phyloP scores from a whole-genome alignment of 768 basidiomycete species.

The Boletus rubescentipes region DNA sequence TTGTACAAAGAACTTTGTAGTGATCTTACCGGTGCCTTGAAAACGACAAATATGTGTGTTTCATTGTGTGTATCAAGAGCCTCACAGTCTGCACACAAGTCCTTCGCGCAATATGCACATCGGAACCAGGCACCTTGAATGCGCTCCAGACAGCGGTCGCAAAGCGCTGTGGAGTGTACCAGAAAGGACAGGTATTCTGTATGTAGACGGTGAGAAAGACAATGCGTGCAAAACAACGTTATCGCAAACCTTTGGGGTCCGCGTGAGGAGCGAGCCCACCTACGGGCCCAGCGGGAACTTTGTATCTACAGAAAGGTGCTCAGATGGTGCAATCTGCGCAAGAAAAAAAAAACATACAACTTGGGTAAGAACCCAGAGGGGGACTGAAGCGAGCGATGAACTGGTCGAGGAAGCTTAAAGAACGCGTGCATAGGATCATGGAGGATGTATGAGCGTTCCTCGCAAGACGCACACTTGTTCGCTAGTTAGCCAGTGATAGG shows the following conservation, averaged over 20 bases:
- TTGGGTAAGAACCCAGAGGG: conserved; percentile 63
- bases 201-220: not conserved
- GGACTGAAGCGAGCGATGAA: conserved; percentile 59
- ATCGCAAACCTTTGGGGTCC: conserved; percentile 57
- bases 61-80: conserved; percentile 77
- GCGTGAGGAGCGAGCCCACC: conserved; percentile 35
- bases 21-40: conserved; percentile 72
- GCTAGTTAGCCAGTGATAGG: not conserved
- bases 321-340: not conserved
- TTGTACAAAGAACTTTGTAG: not conserved
- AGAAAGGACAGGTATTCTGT: conserved; percentile 64
- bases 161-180: conserved; percentile 66
- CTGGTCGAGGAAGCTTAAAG: conserved; percentile 81
- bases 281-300: conserved; percentile 56
- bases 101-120: conserved; percentile 84
- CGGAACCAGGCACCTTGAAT: conserved; percentile 91
- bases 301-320: conserved; percentile 50
- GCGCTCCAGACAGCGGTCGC: conserved; percentile 80
- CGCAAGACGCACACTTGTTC: conserved; percentile 75
- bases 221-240: not conserved
- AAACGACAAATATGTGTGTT: conserved; percentile 81
- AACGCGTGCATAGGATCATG: conserved; percentile 88
- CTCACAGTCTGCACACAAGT: conserved; percentile 86
- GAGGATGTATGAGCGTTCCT: conserved; percentile 68
- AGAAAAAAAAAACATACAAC: conserved; percentile 46